phyloP scores from a whole-genome alignment of 2,329 filamentous ascomycete species.

The Aspergillus melleus region DNA sequence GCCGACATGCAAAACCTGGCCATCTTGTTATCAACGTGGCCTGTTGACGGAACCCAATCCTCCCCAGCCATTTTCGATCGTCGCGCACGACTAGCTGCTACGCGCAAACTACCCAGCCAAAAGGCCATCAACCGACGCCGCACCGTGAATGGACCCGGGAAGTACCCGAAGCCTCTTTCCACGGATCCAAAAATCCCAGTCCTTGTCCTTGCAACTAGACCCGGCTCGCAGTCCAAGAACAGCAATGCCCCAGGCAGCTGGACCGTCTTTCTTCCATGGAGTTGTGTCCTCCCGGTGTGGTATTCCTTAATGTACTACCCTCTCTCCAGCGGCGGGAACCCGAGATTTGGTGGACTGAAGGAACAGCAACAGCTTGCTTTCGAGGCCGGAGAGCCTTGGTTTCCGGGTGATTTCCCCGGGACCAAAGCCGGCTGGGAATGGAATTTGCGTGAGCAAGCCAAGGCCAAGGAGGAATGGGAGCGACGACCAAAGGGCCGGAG shows the following conservation, averaged over 20 bases:
- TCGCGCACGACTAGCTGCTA: conserved; percentile 63
- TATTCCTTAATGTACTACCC: conserved; percentile 80
- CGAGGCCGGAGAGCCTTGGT: conserved; percentile 76
- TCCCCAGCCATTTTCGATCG: conserved; percentile 66
- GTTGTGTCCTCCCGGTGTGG: conserved; percentile 83
- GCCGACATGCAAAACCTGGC: conserved; percentile 50
- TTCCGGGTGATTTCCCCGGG: conserved; percentile 79
- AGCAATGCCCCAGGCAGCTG: conserved; percentile 66
- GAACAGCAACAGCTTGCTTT: conserved; percentile 80
- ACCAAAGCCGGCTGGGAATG: conserved; percentile 77
- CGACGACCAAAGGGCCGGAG: conserved; percentile 79
- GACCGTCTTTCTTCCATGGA: conserved; percentile 87
- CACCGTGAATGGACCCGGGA: conserved; percentile 62
- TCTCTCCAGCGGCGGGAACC: conserved; percentile 75
- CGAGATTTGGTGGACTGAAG: conserved; percentile 77
- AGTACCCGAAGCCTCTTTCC: conserved; percentile 56
- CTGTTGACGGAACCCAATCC: conserved; percentile 55
- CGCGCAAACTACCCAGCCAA: conserved; percentile 68
- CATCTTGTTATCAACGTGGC: conserved; percentile 66
- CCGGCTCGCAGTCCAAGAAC: conserved; percentile 36
- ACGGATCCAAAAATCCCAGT: conserved; percentile 77
- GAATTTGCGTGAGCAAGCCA: conserved; percentile 67
- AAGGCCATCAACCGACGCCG: conserved; percentile 79
- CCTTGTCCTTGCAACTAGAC: conserved; percentile 64
- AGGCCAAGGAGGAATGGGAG: conserved; percentile 67